Evolutionary conservation across 768 basidiomycete genomes (phyloP).

Genomic region (Pisolithus albus): DNA sequence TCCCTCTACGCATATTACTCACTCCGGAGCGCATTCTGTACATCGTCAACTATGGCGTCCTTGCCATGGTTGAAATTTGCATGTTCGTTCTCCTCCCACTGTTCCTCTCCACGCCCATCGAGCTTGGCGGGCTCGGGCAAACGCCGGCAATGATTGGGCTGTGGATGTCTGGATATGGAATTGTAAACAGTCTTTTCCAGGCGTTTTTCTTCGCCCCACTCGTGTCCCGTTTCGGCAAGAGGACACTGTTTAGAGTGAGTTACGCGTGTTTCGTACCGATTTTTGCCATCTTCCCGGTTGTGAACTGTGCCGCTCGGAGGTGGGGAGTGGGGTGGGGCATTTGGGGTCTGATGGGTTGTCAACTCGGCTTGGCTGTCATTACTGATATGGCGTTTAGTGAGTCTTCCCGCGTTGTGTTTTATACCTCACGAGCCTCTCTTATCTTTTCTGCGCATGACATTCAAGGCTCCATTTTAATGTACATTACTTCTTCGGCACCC

Average conservation of each 20-base stretch:
- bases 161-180: slow-evolving; percentile 30
- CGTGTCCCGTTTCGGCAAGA: slow-evolving; percentile 27
- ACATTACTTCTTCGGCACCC: slow-evolving; percentile 58
- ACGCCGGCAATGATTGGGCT: slow-evolving; percentile 33
- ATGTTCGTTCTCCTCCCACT: slow-evolving; percentile 33
- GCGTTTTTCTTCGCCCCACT: slow-evolving; percentile 32
- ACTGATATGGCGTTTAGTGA: neutral
- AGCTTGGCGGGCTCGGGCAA: slow-evolving; percentile 33
- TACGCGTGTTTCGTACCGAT: slow-evolving; percentile 10
- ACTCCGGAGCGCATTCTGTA: slow-evolving; percentile 27
- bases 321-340: neutral
- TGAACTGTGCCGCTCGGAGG: slow-evolving; percentile 15
- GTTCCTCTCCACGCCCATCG: slow-evolving; percentile 33
- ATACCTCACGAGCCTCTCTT: neutral
- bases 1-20: slow-evolving; percentile 38
- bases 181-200: slow-evolving; percentile 34
- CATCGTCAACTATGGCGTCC: slow-evolving; percentile 27
- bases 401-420: neutral
- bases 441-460: neutral
- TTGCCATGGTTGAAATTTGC: slow-evolving; percentile 35
- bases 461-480: slow-evolving; percentile 63
- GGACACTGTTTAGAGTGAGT: slow-evolving; percentile 12
- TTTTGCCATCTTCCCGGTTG: slow-evolving; percentile 19
- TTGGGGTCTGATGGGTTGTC: neutral
- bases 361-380: neutral